Evolutionary conservation across 345 rosid genomes (phyloP).

Genomic region (Gossypium ekmanianum): DNA sequence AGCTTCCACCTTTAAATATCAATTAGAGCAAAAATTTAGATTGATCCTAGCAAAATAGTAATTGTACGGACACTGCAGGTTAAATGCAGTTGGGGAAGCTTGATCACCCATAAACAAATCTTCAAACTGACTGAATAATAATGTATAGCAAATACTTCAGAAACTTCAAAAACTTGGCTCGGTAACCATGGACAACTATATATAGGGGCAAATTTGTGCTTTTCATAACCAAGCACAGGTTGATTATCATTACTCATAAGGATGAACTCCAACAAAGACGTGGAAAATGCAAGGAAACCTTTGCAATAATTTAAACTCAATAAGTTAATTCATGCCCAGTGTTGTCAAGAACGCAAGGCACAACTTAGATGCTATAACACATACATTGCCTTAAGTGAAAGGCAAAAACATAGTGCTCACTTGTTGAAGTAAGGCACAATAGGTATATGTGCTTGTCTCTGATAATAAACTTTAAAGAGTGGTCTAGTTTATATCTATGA

Average conservation of each 20-base stretch:
- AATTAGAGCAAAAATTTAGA: slow-evolving; percentile 11
- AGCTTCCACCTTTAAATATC: slow-evolving; percentile 71
- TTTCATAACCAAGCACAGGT: neutral
- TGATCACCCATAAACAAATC: neutral
- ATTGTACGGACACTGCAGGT: neutral
- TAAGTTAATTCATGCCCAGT: neutral
- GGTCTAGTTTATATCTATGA: neutral
- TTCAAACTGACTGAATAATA: no score
- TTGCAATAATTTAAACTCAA: neutral
- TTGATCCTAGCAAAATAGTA: neutral
- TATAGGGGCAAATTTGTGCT: neutral
- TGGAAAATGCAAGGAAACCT: neutral
- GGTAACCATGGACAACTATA: neutral
- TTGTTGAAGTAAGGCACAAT: neutral
- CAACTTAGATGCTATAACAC: neutral
- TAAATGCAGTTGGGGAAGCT: neutral
- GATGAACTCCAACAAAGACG: neutral
- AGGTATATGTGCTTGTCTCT: neutral
- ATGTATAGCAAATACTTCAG: neutral
- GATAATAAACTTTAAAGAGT: neutral
- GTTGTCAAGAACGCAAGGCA: neutral
- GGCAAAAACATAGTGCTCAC: neutral
- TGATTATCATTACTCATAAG: neutral
- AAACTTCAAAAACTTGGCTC: neutral
- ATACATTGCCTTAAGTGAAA: neutral